A percentile compares a stretch with the other conserved stretches of the same genome.
Evolutionary conservation across 2,329 filamentous ascomycete species (phyloP).

Genomic region (Sclerotinia sclerotiorum): DNA sequence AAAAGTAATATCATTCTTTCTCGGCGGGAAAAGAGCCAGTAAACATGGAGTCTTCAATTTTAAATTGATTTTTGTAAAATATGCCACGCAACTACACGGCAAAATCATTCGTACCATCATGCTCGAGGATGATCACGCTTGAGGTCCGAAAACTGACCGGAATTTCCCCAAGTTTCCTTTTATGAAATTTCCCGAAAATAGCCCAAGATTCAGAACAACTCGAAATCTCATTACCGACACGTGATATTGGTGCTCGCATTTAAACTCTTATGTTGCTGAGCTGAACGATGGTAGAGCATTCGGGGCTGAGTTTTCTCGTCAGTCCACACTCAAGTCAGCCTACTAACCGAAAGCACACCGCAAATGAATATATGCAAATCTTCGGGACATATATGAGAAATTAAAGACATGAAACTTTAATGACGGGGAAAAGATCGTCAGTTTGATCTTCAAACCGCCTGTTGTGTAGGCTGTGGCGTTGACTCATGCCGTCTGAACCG

Average conservation of each 20-base stretch:
- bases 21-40: not conserved
- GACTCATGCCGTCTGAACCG: not conserved
- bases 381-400: not conserved
- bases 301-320: not conserved
- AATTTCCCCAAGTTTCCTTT: not conserved
- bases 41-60: not conserved
- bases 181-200: no score
- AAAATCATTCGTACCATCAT: not conserved
- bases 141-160: not conserved
- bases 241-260: not conserved
- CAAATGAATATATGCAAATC: not conserved
- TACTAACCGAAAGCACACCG: not conserved
- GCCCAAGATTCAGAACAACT: not conserved
- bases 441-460: conserved; percentile 4
- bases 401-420: not conserved
- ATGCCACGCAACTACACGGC: not conserved
- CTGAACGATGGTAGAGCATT: not conserved
- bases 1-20: not conserved
- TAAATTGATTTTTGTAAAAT: no score
- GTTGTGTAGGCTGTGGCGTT: not conserved
- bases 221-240: not conserved
- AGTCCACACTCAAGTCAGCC: not conserved
- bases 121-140: not conserved
- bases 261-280: not conserved
- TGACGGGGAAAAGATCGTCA: not conserved